Evolutionary conservation across 1,284 basidiomycete genomes (phyloP).

Genomic region (Xanthoconium separans): DNA sequence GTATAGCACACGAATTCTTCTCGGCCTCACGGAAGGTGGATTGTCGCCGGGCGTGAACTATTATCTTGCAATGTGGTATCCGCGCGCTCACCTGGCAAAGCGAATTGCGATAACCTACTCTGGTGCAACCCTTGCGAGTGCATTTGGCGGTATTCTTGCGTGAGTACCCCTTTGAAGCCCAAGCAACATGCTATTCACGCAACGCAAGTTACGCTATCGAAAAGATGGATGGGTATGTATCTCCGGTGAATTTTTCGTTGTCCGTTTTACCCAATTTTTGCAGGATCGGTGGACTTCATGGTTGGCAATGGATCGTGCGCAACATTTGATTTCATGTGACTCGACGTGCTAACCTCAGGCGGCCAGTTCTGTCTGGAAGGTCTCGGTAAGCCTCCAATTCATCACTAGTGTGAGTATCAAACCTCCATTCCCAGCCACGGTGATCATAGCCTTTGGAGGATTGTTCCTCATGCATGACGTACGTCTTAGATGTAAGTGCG

Average conservation of each 20-base stretch:
- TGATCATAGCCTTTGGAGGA: neutral
- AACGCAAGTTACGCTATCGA: neutral
- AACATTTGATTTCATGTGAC: neutral
- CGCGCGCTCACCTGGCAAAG: constrained; percentile 44
- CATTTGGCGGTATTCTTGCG: neutral
- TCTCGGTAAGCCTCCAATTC: neutral
- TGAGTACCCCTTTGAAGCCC: neutral
- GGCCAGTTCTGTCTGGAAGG: neutral
- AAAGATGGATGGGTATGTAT: neutral
- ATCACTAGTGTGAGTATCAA: neutral
- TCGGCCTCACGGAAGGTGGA: constrained; percentile 53
- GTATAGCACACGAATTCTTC: constrained; percentile 32
- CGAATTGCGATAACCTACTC: constrained; percentile 59
- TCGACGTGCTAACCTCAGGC: neutral
- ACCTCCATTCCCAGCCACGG: neutral
- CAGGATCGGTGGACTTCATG: neutral
- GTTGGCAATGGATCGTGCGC: neutral
- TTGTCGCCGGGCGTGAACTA: constrained; percentile 53
- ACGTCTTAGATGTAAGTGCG: neutral
- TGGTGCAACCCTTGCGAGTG: constrained; percentile 51
- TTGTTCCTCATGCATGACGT: neutral
- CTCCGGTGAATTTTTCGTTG: neutral
- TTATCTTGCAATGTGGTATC: constrained; percentile 55
- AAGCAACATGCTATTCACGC: neutral
- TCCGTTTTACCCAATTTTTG: neutral